Base-by-base conservation (phyloP, 768 basidiomycete species). In the Rhodotorula graminis region DNA sequence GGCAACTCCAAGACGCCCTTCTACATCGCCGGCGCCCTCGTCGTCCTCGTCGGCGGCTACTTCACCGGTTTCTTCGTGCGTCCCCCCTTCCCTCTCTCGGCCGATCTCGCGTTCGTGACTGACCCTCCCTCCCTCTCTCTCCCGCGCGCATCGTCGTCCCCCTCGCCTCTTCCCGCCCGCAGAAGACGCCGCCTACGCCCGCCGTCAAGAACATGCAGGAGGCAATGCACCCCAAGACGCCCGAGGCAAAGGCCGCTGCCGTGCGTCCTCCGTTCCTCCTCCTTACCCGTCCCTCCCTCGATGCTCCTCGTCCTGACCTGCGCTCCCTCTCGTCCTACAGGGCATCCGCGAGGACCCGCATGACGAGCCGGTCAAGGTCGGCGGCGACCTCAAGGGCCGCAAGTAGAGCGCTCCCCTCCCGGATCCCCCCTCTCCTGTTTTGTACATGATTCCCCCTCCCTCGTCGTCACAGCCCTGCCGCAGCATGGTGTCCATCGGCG, bases 1-100 rank as follows among this genome's bases (percentile, higher is more conserved):
- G 67, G 57, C 3, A 64, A 64, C 14, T 63, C 64, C 10, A 42
- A 33, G 18, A 72, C 63, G 11, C 71, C 71, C 21, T 50, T 72
- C 67, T 72, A 56, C 63, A 65, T 72, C 52, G 71, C n/a, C 0
- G 58, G 44, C 4, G 71, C 71, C 25, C 50, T 72, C 53, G 62
- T 46, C 40, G 53, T 69, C 27, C 71, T 72, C 55, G 71, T 44
- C 19, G 71, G 67, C 8, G 71, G 71, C 21, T 72, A 72, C 67
- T 68, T 69, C 46, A 21, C 62, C 59, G 68, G 67, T 15, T 14
- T 33, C 55, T 64, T 64, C 15, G 64, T 68, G 27, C 61, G 29
- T 44, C 21, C 44, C 18, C 52, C 29, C 37, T 44, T 2, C 42
- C 42, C 42, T 44, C 9, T 15, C 33, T 19, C 31, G n/a, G 58